Base-by-base conservation (phyloP, 192 early-diverging fungal species). In the Podochytrium sp. region DNA sequence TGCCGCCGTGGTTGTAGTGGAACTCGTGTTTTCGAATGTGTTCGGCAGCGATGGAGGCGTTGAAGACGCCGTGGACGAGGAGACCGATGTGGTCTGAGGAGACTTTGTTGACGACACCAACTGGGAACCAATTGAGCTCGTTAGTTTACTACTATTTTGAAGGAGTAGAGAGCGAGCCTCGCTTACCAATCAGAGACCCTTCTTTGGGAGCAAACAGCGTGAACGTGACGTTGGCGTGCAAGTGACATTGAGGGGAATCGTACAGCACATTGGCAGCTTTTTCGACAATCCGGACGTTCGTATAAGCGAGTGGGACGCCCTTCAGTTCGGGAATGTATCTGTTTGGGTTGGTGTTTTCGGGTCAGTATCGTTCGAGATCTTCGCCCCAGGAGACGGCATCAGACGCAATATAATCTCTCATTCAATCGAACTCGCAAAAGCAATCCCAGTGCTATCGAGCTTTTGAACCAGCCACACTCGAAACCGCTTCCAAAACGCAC, bases 11-110 rank as follows among this genome's bases (percentile, higher is more conserved):
- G 75, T 76, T 68, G 91, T 90, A 96, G 65, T 87, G 83, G 76
- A 91, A 98, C 76, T 86, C 89, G 64, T 81, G 80, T 64, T 86
- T 81, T 33, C 90, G 91, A 43, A 98, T 92, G 65, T 90, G 83
- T 61, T 91, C 90, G 18, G 90, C 85, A 2, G 96, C 90, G 40
- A 98, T 97, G 18, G 95, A 96, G 27, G 95, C 96, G 72, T 98
- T 98, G 84, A 98, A 96, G 6, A 94, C 91, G 43, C 94, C 92
- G 79, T 95, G 94, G 57, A 98, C 85, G 51, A 98, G 84, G 30
- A 96, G 82, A 74, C 95, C 96, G 76, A 98, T 92, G 68, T 98
- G 96, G 78, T 96, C 94, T 4, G 92, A 86, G 51, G 95, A 96
- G 53, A 96, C 93, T 57, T 96, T 90, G 80, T 94, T 98, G 73